These are phyloP conservation scores for Fagus sylvatica DNA, from an alignment of 306 rosid genomes.

Conservation along the genomic window DNA sequence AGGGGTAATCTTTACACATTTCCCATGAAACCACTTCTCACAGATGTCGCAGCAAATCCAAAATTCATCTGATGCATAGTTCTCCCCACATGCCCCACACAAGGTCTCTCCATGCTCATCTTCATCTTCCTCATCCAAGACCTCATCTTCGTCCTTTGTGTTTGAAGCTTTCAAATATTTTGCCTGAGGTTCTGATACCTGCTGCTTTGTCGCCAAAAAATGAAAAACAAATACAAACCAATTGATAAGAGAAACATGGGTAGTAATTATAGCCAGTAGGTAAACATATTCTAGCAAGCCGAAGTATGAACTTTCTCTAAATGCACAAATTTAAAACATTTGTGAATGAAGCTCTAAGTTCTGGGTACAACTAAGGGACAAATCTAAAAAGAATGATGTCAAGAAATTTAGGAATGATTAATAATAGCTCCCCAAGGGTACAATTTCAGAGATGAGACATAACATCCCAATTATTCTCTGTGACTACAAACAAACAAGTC, in stretches of 20 bases:
- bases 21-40: constrained; percentile 93
- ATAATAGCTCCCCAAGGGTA: not conserved
- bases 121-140: constrained; percentile 67
- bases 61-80: constrained; percentile 79
- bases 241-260: constrained; percentile 5
- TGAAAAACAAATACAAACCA: constrained; percentile 19
- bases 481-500: not conserved
- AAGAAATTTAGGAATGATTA: not conserved
- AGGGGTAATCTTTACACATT: constrained; percentile 92
- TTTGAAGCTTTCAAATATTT: constrained; percentile 44
- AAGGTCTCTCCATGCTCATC: constrained; percentile 89
- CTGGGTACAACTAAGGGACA: not conserved
- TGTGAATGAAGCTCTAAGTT: not conserved
- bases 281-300: not conserved
- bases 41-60: constrained; percentile 96
- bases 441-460: not conserved
- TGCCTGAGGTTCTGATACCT: constrained; percentile 52
- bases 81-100: constrained; percentile 90
- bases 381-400: not conserved
- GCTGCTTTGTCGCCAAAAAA: constrained; percentile 42
- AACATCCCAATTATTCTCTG: not conserved
- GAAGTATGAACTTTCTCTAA: not conserved
- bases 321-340: not conserved
- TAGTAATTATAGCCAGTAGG: not conserved
- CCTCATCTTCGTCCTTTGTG: constrained; percentile 68